Evolutionary conservation across 23 red algal genomes (phyloP).

Genomic region (Porphyridium purpureum): DNA sequence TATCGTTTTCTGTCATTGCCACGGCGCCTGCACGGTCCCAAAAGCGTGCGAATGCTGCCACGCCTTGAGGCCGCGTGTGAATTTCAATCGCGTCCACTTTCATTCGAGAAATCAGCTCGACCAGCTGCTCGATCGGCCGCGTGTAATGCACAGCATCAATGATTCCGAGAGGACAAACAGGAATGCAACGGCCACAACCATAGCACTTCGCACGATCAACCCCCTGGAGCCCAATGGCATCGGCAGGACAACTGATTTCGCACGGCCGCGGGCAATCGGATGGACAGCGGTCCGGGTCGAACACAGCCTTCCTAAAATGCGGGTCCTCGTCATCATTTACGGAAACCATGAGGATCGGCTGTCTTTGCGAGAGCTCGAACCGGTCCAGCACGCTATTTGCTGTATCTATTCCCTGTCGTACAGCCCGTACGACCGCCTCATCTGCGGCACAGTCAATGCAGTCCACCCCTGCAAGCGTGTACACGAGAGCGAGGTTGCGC

Average conservation of each 20-base stretch:
- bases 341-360: conserved; percentile 68
- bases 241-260: conserved; percentile 52
- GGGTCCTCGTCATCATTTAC: conserved; percentile 79
- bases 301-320: conserved; percentile 89
- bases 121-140: conserved; percentile 1
- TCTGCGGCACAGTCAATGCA: conserved; percentile 82
- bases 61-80: conserved; percentile 34
- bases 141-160: conserved; percentile 24
- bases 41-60: conserved; percentile 11
- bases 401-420: conserved; percentile 19
- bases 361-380: background rate
- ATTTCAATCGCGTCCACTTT: conserved; percentile 67
- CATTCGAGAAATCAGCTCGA: conserved; percentile 6
- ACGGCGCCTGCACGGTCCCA: conserved; percentile 27
- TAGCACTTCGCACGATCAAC: conserved; percentile 47
- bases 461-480: conserved; percentile 53
- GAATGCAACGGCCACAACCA: conserved; percentile 81
- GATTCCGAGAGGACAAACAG: conserved; percentile 44
- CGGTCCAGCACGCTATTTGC: background rate
- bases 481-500: conserved; percentile 31
- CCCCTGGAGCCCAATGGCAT: conserved; percentile 38
- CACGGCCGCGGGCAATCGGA: conserved; percentile 58
- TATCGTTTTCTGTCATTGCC: no score
- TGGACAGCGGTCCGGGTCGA: conserved; percentile 34
- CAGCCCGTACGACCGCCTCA: conserved; percentile 38